Evolutionary conservation across 768 basidiomycete species (phyloP), one percentile per base, ranked within the genome.

Genomic region (Tulasnella sp.): DNA sequence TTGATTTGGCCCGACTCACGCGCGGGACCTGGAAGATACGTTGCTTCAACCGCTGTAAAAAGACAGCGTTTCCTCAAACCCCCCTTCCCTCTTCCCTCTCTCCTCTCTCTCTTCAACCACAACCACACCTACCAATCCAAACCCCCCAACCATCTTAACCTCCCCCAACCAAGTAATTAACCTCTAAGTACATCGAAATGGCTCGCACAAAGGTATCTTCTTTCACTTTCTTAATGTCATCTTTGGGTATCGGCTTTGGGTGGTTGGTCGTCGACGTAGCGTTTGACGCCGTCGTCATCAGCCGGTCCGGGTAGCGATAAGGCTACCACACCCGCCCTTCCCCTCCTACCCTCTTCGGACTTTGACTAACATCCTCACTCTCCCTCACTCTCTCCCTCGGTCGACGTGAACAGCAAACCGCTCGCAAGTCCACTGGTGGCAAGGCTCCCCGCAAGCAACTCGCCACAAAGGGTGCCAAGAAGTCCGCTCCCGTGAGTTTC

Each of bases 381-480:
- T 59, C 41, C 36, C 42, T 32, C 52, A 5, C 14, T 16, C 69
- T 44, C 34, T n/a, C 47, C 69, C 35, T 41, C 42, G 26, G 52
- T 7, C 52, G 52, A 59, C 32, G 52, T 29, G n/a, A 7, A 70
- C 32, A 76, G 69, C 73, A 72, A 74, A 73, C 65, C 22, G 70
- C 63, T 52, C 75, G 74, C 44, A 74, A 74, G 74, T 74, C 74
- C 69, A 74, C 74, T 68, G 74, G 75, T 72, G 77, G 75, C 73
- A 77, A 78, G 73, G 77, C 77, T n/a, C 77, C 74, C 62, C 76
- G 77, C 62, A 79, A 79, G 75, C 81, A 81, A 79, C 81, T 84
- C 76, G 82, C 83, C 65, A 81, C 83, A 78, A 84, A 84, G 80
- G 81, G 81, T 70, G 82, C 83, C 65, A 79, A 81, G 74, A 84